Percentiles rank a stretch among this genome's conserved stretches.
Conservation (phyloP, 2,329 filamentous ascomycete species). For the Magnaporthiopsis rhizophila region DNA sequence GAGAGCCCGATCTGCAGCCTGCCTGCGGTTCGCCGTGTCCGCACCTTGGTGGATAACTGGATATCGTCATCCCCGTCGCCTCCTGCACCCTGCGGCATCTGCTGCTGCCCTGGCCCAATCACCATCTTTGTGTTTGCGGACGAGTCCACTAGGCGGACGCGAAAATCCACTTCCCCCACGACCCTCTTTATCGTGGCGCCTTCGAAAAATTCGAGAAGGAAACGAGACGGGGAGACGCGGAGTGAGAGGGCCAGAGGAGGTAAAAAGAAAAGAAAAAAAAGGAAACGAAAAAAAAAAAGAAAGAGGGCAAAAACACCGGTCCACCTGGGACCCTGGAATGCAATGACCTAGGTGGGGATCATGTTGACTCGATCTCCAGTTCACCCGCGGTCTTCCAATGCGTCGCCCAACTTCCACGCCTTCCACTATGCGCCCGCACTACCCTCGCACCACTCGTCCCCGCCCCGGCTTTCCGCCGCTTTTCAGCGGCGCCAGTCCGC, state of each 20-base stretch:
- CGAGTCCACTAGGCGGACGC: not conserved
- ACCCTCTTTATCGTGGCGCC: not conserved
- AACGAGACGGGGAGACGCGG: not conserved
- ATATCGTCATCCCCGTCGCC: not conserved
- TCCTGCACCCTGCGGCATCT: not conserved
- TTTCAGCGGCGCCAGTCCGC: constrained; percentile 12
- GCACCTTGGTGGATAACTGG: not conserved
- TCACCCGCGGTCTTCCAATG: constrained; percentile 41
- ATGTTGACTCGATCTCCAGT: constrained; percentile 54
- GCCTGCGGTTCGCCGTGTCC: not conserved
- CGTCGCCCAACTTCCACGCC: constrained; percentile 37
- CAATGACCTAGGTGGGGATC: constrained; percentile 32
- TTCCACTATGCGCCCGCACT: constrained; percentile 39
- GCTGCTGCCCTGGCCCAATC: not conserved
- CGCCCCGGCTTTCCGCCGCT: constrained; percentile 25
- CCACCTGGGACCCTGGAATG: constrained; percentile 13
- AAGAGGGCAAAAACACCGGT: not conserved
- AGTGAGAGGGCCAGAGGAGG: not conserved
- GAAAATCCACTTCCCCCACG: not conserved
- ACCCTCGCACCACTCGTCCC: constrained; percentile 24
- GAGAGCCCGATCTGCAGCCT: not conserved
- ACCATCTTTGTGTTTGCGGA: not conserved
- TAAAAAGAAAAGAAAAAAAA: not conserved
- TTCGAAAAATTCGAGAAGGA: not conserved
- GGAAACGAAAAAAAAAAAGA: not conserved